phyloP scores from a whole-genome alignment of 371 early-diverging fungal species.

The Saksenaea oblongispora region DNA sequence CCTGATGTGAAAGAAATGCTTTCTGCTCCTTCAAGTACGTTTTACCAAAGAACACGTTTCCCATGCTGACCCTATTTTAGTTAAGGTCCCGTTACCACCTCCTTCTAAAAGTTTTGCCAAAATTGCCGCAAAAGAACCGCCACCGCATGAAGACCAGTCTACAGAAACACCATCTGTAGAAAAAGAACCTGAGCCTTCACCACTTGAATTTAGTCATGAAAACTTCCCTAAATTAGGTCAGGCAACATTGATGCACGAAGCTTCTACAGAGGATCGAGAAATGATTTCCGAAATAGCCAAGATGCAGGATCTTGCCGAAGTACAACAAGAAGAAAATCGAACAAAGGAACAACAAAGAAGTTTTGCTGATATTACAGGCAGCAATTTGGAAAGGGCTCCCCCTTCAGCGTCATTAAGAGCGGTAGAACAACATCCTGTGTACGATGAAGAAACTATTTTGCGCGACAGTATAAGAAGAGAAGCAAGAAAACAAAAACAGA shows the following conservation, averaged over 20 bases:
- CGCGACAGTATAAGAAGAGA: slow-evolving; percentile 31
- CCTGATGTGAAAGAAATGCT: slow-evolving; percentile 51
- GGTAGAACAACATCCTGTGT: slow-evolving; percentile 32
- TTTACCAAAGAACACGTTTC: too few species aligned
- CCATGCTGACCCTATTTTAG: background rate
- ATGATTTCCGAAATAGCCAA: slow-evolving; percentile 32
- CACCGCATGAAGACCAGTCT: slow-evolving; percentile 16
- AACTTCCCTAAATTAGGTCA: slow-evolving; percentile 42
- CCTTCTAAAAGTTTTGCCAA: slow-evolving; percentile 41
- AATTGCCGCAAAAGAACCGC: slow-evolving; percentile 34
- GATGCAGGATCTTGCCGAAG: slow-evolving; percentile 20
- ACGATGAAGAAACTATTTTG: slow-evolving; percentile 37
- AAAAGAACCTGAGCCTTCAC: slow-evolving; percentile 8
- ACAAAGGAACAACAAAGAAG: slow-evolving; percentile 6
- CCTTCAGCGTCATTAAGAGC: slow-evolving; percentile 34
- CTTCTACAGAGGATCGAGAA: slow-evolving; percentile 28
- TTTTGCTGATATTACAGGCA: slow-evolving; percentile 39
- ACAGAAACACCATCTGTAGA: background rate
- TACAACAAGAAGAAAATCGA: slow-evolving; percentile 11
- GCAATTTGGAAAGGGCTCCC: slow-evolving; percentile 40
- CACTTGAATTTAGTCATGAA: slow-evolving; percentile 23
- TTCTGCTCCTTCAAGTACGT: slow-evolving; percentile 27
- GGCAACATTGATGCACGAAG: slow-evolving; percentile 30
- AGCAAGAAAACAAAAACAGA: slow-evolving; percentile 22
- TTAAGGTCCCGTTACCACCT: slow-evolving; percentile 40